Percentiles rank a stretch among this genome's conserved stretches.
Evolutionary conservation across 805 yeast species (phyloP).

Genomic region (Candida pseudoglaebosa): DNA sequence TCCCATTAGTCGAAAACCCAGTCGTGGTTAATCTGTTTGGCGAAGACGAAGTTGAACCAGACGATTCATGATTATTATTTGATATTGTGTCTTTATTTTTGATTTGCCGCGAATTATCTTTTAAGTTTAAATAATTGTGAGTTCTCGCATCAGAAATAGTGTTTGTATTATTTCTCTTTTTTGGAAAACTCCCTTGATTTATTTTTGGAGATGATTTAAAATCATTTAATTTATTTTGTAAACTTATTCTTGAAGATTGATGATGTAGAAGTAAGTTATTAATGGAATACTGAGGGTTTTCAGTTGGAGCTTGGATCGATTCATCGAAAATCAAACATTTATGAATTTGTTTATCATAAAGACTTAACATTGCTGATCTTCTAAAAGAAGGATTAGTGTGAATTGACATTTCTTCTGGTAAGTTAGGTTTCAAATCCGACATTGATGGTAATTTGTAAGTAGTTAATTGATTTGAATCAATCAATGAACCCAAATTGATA

Average conservation of each 20-base stretch:
- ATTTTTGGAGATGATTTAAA: constrained; percentile 10
- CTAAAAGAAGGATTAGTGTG: constrained; percentile 43
- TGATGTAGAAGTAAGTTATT: constrained; percentile 36
- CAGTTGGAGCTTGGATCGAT: constrained; percentile 10
- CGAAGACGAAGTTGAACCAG: neutral
- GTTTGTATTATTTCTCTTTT: neutral
- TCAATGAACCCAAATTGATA: constrained; percentile 19
- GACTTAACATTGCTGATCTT: constrained; percentile 43
- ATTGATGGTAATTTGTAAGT: constrained; percentile 23
- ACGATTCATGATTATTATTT: no score
- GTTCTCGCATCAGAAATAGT: constrained; percentile 13
- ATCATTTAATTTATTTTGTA: constrained; percentile 26
- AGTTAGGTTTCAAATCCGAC: constrained; percentile 25
- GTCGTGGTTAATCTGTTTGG: constrained; percentile 3
- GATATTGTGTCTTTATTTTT: neutral
- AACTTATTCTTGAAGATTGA: constrained; percentile 31
- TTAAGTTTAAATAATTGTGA: constrained; percentile 36
- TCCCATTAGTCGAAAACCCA: constrained; percentile 51
- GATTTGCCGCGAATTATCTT: constrained; percentile 17
- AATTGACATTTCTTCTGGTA: constrained; percentile 24
- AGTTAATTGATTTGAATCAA: constrained; percentile 6
- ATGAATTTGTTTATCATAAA: constrained; percentile 34
- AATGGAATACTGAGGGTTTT: constrained; percentile 36
- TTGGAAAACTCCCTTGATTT: constrained; percentile 5
- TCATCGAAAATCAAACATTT: constrained; percentile 30